Percentiles rank a stretch among this genome's conserved stretches.
phyloP scores from a whole-genome alignment of 2,329 filamentous ascomycete species.

The Xylaria polymorpha region DNA sequence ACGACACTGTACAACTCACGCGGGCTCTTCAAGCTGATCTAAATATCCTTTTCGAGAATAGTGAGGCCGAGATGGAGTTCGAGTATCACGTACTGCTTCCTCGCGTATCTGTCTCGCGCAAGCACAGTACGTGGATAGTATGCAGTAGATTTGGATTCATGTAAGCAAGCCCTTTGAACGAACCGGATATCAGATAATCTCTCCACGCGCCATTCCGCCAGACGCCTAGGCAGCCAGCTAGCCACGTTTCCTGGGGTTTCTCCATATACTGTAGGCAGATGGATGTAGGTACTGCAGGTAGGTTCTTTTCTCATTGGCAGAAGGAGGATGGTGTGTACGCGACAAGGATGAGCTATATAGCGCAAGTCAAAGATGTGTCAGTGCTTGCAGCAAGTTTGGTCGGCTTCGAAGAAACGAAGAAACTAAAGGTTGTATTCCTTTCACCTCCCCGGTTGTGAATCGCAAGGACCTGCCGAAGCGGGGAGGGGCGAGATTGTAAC shows the following conservation, averaged over 20 bases:
- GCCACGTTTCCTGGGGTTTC: conserved; percentile 32
- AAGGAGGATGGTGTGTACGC: conserved; percentile 20
- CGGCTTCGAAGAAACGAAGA: not conserved
- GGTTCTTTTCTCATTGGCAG: not conserved
- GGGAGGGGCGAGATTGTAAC: conserved; percentile 11
- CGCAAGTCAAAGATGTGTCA: conserved; percentile 16
- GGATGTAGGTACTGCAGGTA: not conserved
- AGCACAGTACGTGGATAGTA: conserved; percentile 6
- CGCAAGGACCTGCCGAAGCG: conserved; percentile 33
- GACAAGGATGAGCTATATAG: conserved; percentile 27
- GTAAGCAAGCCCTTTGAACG: conserved; percentile 6
- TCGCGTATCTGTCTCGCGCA: conserved; percentile 15
- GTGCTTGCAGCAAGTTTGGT: not conserved
- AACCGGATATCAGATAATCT: conserved; percentile 28
- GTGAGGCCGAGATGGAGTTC: conserved; percentile 11
- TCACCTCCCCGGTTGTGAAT: conserved; percentile 1
- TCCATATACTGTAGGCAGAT: not conserved
- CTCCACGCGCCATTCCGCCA: conserved; percentile 20
- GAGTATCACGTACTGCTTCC: not conserved
- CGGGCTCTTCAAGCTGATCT: not conserved
- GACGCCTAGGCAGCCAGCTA: conserved; percentile 11
- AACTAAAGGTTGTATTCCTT: conserved; percentile 12
- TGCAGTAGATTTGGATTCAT: conserved; percentile 15
- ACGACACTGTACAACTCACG: conserved; percentile 3
- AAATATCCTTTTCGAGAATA: conserved; percentile 15